These are phyloP conservation scores for Flaveria bidentis DNA, from an alignment of 129 eudicot genomes.

Conservation along the genomic window DNA sequence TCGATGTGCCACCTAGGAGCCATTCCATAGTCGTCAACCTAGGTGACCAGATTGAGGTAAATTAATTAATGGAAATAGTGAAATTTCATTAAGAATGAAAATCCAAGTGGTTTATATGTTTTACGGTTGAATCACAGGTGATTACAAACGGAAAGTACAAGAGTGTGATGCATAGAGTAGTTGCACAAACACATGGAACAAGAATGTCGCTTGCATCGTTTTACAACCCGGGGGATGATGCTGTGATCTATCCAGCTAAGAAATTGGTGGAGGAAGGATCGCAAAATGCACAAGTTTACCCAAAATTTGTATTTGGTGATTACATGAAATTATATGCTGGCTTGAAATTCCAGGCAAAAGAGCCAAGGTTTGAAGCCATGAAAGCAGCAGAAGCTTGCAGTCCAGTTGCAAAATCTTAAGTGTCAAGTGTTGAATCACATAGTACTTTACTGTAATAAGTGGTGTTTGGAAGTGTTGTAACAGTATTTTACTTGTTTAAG, in stretches of 20 bases:
- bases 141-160: slow-evolving; percentile 70
- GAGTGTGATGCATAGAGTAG: slow-evolving; percentile 67
- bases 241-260: slow-evolving; percentile 59
- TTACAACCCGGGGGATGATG: slow-evolving; percentile 64
- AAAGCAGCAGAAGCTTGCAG: slow-evolving; percentile 47
- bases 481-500: slow-evolving; percentile 9
- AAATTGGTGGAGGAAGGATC: slow-evolving; percentile 44
- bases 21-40: slow-evolving; percentile 70
- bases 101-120: slow-evolving; percentile 7
- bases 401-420: slow-evolving; percentile 35
- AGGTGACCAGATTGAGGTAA: slow-evolving; percentile 69
- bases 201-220: slow-evolving; percentile 65
- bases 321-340: slow-evolving; percentile 70
- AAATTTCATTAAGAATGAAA: neutral
- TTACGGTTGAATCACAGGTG: slow-evolving; percentile 38
- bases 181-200: slow-evolving; percentile 56
- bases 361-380: slow-evolving; percentile 73
- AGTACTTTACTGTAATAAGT: neutral
- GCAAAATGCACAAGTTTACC: slow-evolving; percentile 40
- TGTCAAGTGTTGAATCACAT: slow-evolving; percentile 9
- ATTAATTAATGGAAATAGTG: neutral
- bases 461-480: neutral
- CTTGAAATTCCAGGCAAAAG: slow-evolving; percentile 62
- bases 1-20: slow-evolving; percentile 66
- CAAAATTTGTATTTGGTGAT: slow-evolving; percentile 61